A percentile compares a stretch with the other conserved stretches of the same genome.
These are phyloP conservation scores for Lodderomyces theae DNA, from an alignment of 1,139 yeast species.

Conservation along the genomic window DNA sequence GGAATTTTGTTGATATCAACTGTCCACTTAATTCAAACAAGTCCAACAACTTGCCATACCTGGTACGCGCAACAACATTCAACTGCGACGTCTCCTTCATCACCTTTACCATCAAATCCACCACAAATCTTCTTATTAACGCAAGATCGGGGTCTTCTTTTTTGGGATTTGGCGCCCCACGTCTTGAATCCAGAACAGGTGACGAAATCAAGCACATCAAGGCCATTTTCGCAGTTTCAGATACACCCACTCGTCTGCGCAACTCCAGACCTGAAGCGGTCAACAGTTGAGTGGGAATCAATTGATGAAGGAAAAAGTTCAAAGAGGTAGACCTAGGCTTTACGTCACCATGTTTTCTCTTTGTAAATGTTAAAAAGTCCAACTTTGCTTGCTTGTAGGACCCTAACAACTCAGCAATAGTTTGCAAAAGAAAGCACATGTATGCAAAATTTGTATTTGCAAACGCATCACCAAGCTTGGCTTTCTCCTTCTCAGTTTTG, in stretches of 20 bases:
- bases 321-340: conserved; percentile 74
- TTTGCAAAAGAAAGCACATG: conserved; percentile 64
- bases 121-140: conserved; percentile 68
- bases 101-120: conserved; percentile 66
- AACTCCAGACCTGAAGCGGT: conserved; percentile 28
- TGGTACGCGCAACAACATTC: conserved; percentile 24
- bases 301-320: conserved; percentile 72
- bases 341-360: conserved; percentile 41
- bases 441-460: conserved; percentile 55
- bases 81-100: conserved; percentile 47
- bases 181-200: conserved; percentile 37
- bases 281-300: conserved; percentile 57
- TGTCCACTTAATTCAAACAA: conserved; percentile 53
- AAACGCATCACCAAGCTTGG: conserved; percentile 29
- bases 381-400: conserved; percentile 80
- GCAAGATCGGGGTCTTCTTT: conserved; percentile 66
- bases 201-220: conserved; percentile 63
- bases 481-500: conserved; percentile 13
- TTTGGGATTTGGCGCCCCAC: conserved; percentile 45
- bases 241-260: conserved; percentile 44
- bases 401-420: conserved; percentile 67
- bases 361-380: conserved; percentile 77
- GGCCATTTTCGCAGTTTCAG: conserved; percentile 51
- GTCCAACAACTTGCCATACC: conserved; percentile 56
- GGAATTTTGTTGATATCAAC: conserved; percentile 40